These are phyloP conservation scores for Lichtheimia hyalospora DNA, from an alignment of 371 early-diverging fungal genomes.

Conservation along the genomic window DNA sequence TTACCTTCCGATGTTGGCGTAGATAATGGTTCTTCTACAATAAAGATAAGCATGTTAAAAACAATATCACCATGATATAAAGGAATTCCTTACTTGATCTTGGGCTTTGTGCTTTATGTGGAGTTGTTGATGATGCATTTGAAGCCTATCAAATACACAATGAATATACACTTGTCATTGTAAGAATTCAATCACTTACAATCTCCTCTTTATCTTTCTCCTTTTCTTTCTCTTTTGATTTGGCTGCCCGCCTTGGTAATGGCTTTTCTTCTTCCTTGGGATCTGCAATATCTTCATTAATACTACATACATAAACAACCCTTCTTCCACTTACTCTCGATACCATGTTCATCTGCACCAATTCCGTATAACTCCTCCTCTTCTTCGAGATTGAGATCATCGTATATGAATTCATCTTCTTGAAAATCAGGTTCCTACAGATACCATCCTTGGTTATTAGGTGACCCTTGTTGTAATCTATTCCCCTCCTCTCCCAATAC, in stretches of 20 bases:
- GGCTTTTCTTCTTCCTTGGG: conserved; percentile 26
- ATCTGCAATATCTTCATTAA: no score
- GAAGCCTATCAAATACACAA: no score
- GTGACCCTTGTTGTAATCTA: no score
- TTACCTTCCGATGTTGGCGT: no score
- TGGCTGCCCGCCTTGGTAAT: conserved; percentile 14
- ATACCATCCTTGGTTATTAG: neutral
- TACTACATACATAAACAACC: no score
- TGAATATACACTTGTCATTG: no score
- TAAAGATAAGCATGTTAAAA: no score
- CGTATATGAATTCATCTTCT: conserved; percentile 91
- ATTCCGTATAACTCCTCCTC: conserved; percentile 78
- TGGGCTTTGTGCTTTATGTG: no score
- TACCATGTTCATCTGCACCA: conserved; percentile 49
- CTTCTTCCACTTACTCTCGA: conserved; percentile 16
- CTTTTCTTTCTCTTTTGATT: conserved; percentile 20
- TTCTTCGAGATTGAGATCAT: conserved; percentile 88
- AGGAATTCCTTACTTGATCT: no score
- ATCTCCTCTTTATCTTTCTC: conserved; percentile 21
- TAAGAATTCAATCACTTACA: neutral
- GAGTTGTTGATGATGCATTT: no score
- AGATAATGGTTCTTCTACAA: no score
- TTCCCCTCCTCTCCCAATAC: neutral
- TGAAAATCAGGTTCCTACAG: conserved; percentile 79
- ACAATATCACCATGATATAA: no score